phyloP scores from a whole-genome alignment of 192 early-diverging fungal genomes.

The Backusella morwellensis region DNA sequence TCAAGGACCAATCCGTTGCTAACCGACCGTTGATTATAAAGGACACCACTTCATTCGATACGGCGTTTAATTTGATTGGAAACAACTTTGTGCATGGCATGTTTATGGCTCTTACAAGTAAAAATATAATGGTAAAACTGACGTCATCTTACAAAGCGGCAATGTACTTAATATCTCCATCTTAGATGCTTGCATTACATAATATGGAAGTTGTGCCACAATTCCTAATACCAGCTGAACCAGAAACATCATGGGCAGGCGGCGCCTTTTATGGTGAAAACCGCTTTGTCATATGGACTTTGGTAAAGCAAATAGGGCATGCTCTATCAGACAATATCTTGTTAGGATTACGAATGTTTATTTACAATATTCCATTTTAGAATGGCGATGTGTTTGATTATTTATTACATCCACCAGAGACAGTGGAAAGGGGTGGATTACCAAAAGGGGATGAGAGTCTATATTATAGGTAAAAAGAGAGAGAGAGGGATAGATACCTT shows the following conservation, averaged over 20 bases:
- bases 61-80: conserved; percentile 18
- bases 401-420: conserved; percentile 22
- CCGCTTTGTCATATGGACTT: conserved; percentile 40
- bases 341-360: not conserved
- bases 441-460: conserved; percentile 20
- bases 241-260: conserved; percentile 30
- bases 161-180: not conserved
- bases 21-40: conserved; percentile 9
- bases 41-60: conserved; percentile 4
- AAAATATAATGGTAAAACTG: conserved; percentile 21
- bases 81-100: conserved; percentile 14
- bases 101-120: conserved; percentile 33
- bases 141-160: no score
- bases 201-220: conserved; percentile 17
- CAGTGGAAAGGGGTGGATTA: not conserved
- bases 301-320: conserved; percentile 29
- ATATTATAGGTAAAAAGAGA: conserved; percentile 29
- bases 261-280: conserved; percentile 36
- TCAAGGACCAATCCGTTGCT: conserved; percentile 37
- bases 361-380: conserved; percentile 13
- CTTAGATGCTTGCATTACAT: conserved; percentile 5
- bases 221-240: conserved; percentile 12
- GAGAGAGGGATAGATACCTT: not conserved
- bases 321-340: not conserved
- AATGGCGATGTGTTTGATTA: conserved; percentile 37